Evolutionary conservation across 306 rosid genomes (phyloP).

Genomic region (Benincasa hispida): DNA sequence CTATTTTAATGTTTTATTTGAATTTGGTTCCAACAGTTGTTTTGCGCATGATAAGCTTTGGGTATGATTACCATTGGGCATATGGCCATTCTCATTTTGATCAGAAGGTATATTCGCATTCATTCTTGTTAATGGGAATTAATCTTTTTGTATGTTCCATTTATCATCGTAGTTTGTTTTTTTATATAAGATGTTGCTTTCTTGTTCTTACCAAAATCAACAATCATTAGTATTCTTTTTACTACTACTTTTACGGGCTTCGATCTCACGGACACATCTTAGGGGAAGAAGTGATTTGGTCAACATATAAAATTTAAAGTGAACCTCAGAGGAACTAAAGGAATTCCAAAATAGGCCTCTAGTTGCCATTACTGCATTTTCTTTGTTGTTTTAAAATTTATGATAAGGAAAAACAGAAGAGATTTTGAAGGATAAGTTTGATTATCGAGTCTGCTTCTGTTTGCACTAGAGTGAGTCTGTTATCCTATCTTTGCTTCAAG

Average conservation of each 20-base stretch:
- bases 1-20: slow-evolving; percentile 4
- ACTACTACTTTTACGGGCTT: background rate
- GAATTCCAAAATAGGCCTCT: background rate
- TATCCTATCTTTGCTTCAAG: background rate
- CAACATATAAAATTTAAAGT: background rate
- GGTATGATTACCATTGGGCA: slow-evolving; percentile 78
- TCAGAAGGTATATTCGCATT: slow-evolving; percentile 39
- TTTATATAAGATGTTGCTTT: background rate
- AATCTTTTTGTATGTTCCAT: background rate
- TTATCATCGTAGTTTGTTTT: slow-evolving; percentile 6
- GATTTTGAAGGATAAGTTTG: background rate
- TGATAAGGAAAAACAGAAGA: background rate
- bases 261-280: background rate
- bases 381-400: background rate
- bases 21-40: slow-evolving; percentile 48
- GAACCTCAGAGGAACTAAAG: background rate
- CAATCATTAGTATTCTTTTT: background rate
- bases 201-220: background rate
- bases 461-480: background rate
- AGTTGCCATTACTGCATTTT: background rate
- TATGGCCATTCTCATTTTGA: slow-evolving; percentile 50
- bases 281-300: background rate
- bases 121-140: background rate
- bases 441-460: background rate
- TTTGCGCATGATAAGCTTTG: slow-evolving; percentile 95